Percentiles rank a stretch among this genome's conserved stretches.
Conservation (phyloP, 345 rosid genomes). For the Murraya koenigii region DNA sequence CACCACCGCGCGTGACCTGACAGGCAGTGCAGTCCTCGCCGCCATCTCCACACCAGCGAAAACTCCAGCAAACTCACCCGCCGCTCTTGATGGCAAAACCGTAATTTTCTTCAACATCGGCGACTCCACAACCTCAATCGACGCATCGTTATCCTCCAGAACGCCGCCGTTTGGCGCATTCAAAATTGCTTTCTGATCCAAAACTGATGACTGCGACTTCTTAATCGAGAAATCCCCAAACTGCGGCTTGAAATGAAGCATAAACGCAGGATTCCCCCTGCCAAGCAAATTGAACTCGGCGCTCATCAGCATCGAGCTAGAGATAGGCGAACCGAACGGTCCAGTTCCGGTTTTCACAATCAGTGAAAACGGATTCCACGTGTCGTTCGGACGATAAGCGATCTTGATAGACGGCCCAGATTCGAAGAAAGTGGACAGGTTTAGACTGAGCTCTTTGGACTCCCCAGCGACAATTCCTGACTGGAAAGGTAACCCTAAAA, state of each 20-base stretch:
- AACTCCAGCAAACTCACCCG: slow-evolving; percentile 38
- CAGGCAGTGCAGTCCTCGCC: slow-evolving; percentile 72
- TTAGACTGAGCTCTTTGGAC: slow-evolving; percentile 72
- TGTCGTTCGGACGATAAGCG: slow-evolving; percentile 91
- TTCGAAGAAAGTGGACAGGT: slow-evolving; percentile 76
- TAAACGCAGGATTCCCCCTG: slow-evolving; percentile 70
- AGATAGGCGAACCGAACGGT: slow-evolving; percentile 68
- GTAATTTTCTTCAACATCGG: slow-evolving; percentile 47
- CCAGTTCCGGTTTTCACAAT: slow-evolving; percentile 85
- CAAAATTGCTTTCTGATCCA: slow-evolving; percentile 16
- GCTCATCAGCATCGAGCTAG: slow-evolving; percentile 82
- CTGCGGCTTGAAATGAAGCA: slow-evolving; percentile 87
- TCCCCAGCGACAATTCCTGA: slow-evolving; percentile 92
- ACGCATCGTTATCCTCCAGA: slow-evolving; percentile 51
- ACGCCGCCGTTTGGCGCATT: slow-evolving; percentile 26
- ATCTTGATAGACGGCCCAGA: slow-evolving; percentile 79
- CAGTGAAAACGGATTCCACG: slow-evolving; percentile 83
- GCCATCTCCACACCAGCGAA: slow-evolving; percentile 67
- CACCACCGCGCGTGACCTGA: slow-evolving; percentile 58
- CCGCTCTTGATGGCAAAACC: slow-evolving; percentile 30
- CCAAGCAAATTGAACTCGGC: slow-evolving; percentile 79
- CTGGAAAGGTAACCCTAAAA: slow-evolving; percentile 81
- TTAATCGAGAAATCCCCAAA: slow-evolving; percentile 88
- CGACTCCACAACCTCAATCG: slow-evolving; percentile 60
- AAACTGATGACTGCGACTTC: slow-evolving; percentile 65